These are phyloP conservation scores for Moniliella sp. DNA, from an alignment of 1,284 basidiomycete species.

Conservation along the genomic window DNA sequence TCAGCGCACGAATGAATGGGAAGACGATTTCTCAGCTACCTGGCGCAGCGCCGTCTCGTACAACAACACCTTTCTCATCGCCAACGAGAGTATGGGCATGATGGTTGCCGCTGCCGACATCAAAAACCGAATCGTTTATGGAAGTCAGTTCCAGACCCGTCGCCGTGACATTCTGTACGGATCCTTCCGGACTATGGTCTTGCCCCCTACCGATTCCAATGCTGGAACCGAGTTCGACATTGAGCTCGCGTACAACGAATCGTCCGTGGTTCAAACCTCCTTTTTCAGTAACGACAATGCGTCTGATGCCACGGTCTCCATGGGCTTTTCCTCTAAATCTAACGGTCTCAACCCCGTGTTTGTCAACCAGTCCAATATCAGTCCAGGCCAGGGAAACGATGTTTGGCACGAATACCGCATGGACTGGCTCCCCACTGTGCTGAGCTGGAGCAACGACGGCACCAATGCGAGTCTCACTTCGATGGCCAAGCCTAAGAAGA, in stretches of 20 bases:
- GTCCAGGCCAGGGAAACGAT: conserved; percentile 13
- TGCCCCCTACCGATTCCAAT: conserved; percentile 10
- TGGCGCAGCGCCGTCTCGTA: conserved; percentile 11
- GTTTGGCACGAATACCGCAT: no score
- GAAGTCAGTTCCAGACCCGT: conserved; percentile 14
- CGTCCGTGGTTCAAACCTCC: conserved; percentile 7
- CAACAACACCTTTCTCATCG: conserved; percentile 14
- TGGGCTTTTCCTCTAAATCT: conserved; percentile 12
- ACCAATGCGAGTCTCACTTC: conserved; percentile 7
- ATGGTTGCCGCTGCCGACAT: conserved; percentile 11
- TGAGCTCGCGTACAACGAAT: conserved; percentile 2
- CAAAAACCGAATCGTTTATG: conserved; percentile 12
- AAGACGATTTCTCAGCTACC: conserved; percentile 13
- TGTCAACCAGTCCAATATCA: conserved; percentile 9
- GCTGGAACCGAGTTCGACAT: conserved; percentile 1
- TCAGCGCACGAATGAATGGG: conserved; percentile 14
- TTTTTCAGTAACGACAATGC: conserved; percentile 3
- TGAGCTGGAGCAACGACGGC: conserved; percentile 12
- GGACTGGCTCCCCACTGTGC: conserved; percentile 16
- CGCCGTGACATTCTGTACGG: conserved; percentile 22
- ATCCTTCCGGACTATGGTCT: conserved; percentile 14
- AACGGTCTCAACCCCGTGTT: conserved; percentile 8
- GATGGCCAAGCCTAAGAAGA: conserved; percentile 6
- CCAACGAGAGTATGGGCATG: conserved; percentile 3
- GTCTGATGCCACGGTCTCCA: conserved; percentile 10